Evolutionary conservation across 2,329 filamentous ascomycete genomes (phyloP).

Genomic region (Aspergillus novofumigatus): DNA sequence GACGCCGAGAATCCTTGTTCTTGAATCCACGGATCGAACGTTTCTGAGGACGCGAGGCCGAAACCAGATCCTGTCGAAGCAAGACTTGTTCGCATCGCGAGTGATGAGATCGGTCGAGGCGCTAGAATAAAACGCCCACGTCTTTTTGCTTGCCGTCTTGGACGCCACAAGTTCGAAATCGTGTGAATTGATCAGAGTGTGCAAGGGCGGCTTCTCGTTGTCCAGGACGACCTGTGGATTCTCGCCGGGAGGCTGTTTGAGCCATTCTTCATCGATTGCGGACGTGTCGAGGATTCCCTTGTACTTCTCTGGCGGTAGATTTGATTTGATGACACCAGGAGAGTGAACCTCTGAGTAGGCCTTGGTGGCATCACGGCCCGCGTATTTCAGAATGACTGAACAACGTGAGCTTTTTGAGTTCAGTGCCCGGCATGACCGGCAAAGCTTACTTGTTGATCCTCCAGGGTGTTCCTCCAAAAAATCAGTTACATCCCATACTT

Average conservation of each 20-base stretch:
- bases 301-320: constrained; percentile 42
- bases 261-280: constrained; percentile 49
- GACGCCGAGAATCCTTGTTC: constrained; percentile 53
- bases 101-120: constrained; percentile 62
- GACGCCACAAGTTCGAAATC: constrained; percentile 59
- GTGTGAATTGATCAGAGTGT: constrained; percentile 54
- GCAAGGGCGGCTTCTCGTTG: constrained; percentile 47
- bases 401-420: neutral
- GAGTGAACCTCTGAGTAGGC: constrained; percentile 46
- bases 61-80: constrained; percentile 55
- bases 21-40: constrained; percentile 50
- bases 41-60: constrained; percentile 57
- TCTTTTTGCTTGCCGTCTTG: constrained; percentile 54
- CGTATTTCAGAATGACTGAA: constrained; percentile 44
- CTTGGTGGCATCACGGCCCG: constrained; percentile 43
- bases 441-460: constrained; percentile 48
- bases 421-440: neutral
- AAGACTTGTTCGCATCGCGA: constrained; percentile 50
- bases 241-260: constrained; percentile 35
- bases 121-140: constrained; percentile 67
- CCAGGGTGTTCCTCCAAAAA: constrained; percentile 64
- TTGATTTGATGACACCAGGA: constrained; percentile 44
- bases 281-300: constrained; percentile 49
- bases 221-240: constrained; percentile 23
- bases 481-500: constrained; percentile 64